Evolutionary conservation across 164 flowering plant species (phyloP).

Genomic region (Tetrastigma voinierianum): DNA sequence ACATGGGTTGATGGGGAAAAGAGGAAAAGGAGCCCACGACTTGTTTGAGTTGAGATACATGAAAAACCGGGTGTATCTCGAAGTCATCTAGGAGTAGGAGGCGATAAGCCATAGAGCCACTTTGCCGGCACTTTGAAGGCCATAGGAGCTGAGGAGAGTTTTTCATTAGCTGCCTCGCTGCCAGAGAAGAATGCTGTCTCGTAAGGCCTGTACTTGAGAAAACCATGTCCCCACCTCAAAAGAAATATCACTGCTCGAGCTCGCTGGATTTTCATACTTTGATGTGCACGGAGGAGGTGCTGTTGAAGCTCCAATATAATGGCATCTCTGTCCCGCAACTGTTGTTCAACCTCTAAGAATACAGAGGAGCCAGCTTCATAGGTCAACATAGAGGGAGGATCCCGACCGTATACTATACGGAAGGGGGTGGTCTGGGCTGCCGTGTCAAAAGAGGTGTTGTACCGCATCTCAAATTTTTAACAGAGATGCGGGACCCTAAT

Average conservation of each 20-base stretch:
- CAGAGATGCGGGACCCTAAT: neutral
- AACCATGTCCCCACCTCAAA: neutral
- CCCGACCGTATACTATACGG: too few relatives aligned
- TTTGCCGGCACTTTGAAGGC: neutral
- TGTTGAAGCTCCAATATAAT: too few relatives aligned
- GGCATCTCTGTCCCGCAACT: too few relatives aligned
- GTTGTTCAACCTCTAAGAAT: too few relatives aligned
- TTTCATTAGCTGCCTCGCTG: neutral
- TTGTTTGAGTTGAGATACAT: conserved; percentile 1
- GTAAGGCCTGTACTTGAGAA: neutral
- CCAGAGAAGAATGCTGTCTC: neutral
- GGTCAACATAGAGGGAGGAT: too few relatives aligned
- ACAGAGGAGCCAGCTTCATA: too few relatives aligned
- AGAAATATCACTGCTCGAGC: neutral
- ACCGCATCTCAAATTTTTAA: neutral
- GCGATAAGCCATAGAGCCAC: neutral
- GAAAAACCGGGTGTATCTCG: neutral
- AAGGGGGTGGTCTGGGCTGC: too few relatives aligned
- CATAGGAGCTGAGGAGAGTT: neutral
- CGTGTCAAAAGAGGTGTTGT: neutral
- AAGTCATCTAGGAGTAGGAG: neutral
- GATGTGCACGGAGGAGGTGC: neutral
- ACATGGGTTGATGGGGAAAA: too few relatives aligned
- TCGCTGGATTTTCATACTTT: neutral
- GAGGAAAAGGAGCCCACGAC: too few relatives aligned